Conservation (phyloP, 371 early-diverging fungal species). For the Parasitella parasitica region DNA sequence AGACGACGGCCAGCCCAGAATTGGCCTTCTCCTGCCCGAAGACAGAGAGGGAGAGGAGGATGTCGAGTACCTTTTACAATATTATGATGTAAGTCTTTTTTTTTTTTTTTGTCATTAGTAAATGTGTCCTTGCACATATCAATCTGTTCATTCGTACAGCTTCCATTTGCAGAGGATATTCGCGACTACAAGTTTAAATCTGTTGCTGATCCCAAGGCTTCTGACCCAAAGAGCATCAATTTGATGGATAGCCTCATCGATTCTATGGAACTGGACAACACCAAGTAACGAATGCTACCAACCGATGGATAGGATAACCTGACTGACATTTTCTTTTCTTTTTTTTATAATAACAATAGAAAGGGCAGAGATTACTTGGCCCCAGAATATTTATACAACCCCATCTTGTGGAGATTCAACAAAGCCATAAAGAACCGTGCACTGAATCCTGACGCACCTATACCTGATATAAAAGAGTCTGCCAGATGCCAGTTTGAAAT, state of each 20-base stretch:
- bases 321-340: not conserved
- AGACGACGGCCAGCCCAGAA: slow-evolving; percentile 56
- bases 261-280: slow-evolving; percentile 8
- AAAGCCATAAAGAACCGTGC: slow-evolving; percentile 60
- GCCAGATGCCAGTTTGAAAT: not conserved
- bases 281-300: not conserved
- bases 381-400: slow-evolving; percentile 59
- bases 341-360: too few species aligned
- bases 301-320: too few species aligned
- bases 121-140: too few species aligned
- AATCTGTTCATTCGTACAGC: slow-evolving; percentile 33
- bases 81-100: slow-evolving; percentile 49
- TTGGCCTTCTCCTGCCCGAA: slow-evolving; percentile 52
- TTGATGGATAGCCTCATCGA: slow-evolving; percentile 13
- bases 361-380: slow-evolving; percentile 28
- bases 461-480: slow-evolving; percentile 50
- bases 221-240: not conserved
- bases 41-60: not conserved
- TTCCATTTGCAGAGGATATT: slow-evolving; percentile 73
- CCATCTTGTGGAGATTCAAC: slow-evolving; percentile 55
- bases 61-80: slow-evolving; percentile 37
- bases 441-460: slow-evolving; percentile 45
- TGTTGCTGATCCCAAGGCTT: not conserved
- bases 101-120: too few species aligned
- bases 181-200: slow-evolving; percentile 23